Evolutionary conservation across 441 rosid species (phyloP).

Genomic region (Erysimum pusillum): DNA sequence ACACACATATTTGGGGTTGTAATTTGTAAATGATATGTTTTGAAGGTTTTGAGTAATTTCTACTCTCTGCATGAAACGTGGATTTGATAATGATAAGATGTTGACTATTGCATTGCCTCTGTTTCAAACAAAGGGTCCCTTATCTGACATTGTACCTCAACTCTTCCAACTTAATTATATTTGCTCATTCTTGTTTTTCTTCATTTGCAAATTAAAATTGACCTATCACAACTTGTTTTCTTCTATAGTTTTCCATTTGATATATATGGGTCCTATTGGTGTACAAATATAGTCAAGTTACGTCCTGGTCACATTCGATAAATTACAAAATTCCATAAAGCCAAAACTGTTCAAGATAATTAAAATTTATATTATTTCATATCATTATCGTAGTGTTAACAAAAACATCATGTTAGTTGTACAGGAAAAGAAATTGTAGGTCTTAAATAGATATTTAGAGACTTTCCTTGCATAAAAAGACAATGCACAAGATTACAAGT

Average conservation of each 20-base stretch:
- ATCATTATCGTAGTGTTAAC: background rate
- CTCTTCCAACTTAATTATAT: constrained; percentile 16
- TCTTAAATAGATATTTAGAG: background rate
- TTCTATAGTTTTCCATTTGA: constrained; percentile 1
- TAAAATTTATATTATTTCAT: background rate
- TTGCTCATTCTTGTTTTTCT: constrained; percentile 25
- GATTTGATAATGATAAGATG: constrained; percentile 33
- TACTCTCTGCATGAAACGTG: constrained; percentile 18
- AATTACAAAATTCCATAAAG: background rate
- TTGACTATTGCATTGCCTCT: constrained; percentile 36
- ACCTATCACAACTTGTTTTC: constrained; percentile 20
- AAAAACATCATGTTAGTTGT: background rate
- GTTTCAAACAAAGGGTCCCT: constrained; percentile 13
- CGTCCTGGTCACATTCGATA: constrained; percentile 10
- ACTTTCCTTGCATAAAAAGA: constrained; percentile 11
- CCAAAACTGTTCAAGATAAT: background rate
- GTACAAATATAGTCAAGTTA: constrained; percentile 30
- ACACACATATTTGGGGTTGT: background rate
- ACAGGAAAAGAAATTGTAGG: background rate
- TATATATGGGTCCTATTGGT: constrained; percentile 22
- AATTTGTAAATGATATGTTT: background rate
- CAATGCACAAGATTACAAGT: constrained; percentile 12
- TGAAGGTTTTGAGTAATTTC: background rate
- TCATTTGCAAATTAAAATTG: constrained; percentile 19
- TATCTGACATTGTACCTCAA: constrained; percentile 24